Evolutionary conservation across 2,329 filamentous ascomycete genomes (phyloP), one percentile per base, ranked within the genome.

Genomic region (Trichoderma endophyticum): DNA sequence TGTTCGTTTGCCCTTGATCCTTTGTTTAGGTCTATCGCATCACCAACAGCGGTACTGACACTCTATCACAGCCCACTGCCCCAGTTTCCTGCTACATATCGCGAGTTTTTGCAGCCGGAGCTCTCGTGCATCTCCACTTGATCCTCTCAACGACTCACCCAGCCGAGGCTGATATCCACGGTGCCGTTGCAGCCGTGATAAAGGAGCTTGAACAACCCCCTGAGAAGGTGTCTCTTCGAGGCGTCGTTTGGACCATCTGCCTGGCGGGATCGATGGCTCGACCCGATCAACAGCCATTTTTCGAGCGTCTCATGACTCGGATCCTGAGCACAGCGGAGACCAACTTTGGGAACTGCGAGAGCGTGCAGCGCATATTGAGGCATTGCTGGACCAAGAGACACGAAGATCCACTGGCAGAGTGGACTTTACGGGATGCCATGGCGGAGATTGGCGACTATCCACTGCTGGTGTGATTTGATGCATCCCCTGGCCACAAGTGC

Each of bases 381-480:
- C 66, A 70, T 6, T 70, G 66, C 26, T 70, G 66, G 66, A 70
- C 66, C 18, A 70, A 60, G 30, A 28, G 66, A 36, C 66, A 70
- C 9, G 66, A 70, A n/a, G 56, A 70, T 36, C 66, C 66, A 8
- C 15, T 30, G 6, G 36, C 24, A 3, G 39, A 70, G 14, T 70
- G 57, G 39, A 62, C 66, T 24, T 54, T 57, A 43, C 48, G 56
- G 26, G 66, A 70, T 21, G 66, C 66, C 7, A 70, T 70, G 66
- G 66, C 6, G 21, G 57, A 70, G 8, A 21, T 62, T 54, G 57
- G 57, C 28, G 66, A 70, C 11, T 61, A 54, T 34, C 54, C 56
- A 14, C 57, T 70, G n/a, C 9, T 70, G 36, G 66, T 70, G 30
- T 70, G 66, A 70, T 30, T 30, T 21, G 57, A 11, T 32, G 28